Evolutionary conservation across 768 basidiomycete species (phyloP).

Genomic region (Strobilomyces dryophilus): DNA sequence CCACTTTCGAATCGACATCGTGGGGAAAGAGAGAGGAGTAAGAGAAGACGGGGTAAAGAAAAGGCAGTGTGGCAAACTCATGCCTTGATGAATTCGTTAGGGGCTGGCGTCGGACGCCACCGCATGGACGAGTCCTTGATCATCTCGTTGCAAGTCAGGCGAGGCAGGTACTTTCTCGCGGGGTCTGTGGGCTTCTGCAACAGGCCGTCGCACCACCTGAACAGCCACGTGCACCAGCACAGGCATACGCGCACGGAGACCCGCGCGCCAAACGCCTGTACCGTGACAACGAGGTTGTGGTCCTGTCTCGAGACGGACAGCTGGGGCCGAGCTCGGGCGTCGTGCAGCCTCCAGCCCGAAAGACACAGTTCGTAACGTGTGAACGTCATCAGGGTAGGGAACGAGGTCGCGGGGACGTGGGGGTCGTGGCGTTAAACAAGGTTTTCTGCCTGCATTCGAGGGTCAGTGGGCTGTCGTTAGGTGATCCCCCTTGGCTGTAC

Average conservation of each 20-base stretch:
- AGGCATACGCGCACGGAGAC: conserved; percentile 19
- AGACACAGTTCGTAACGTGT: conserved; percentile 24
- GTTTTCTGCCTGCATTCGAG: background rate
- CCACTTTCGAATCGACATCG: background rate
- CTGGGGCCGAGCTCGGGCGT: conserved; percentile 18
- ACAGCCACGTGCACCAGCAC: conserved; percentile 24
- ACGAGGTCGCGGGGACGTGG: background rate
- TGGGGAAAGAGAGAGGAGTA: background rate
- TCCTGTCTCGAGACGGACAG: conserved; percentile 18
- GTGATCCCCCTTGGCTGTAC: background rate
- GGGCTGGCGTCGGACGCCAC: background rate
- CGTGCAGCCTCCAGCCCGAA: conserved; percentile 21
- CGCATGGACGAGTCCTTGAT: conserved; percentile 4
- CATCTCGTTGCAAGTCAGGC: background rate
- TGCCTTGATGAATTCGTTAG: background rate
- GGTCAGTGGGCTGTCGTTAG: conserved; percentile 1
- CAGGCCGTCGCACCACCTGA: conserved; percentile 9
- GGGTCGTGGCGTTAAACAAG: background rate
- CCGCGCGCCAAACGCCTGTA: conserved; percentile 24
- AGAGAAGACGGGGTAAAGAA: background rate
- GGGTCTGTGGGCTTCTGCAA: background rate
- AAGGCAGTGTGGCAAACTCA: background rate
- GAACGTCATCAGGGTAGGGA: conserved; percentile 11
- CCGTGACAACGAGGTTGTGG: conserved; percentile 21
- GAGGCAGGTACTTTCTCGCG: background rate